Conservation (phyloP, 1,284 basidiomycete genomes). For the Ceratobasidium sp. region DNA sequence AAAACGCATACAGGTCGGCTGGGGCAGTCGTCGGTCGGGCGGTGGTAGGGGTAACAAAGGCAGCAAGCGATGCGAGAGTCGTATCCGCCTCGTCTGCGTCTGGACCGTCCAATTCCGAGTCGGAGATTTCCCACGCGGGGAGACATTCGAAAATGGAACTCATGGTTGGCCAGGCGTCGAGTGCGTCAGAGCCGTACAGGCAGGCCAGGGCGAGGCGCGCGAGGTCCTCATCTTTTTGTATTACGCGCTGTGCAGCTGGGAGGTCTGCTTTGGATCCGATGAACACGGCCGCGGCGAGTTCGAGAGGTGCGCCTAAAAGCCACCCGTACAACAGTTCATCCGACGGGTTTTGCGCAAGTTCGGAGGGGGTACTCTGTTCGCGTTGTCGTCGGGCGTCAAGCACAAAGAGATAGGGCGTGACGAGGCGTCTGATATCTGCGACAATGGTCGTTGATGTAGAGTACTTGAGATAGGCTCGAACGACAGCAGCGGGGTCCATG, state of each 20-base stretch:
- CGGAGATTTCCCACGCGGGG: conserved; percentile 78
- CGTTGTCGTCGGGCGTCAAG: conserved; percentile 87
- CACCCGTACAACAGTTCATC: conserved; percentile 73
- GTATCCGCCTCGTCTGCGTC: conserved; percentile 80
- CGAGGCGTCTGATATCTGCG: conserved; percentile 76
- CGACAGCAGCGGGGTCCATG: conserved; percentile 70
- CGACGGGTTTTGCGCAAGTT: conserved; percentile 60
- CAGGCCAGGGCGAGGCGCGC: conserved; percentile 86
- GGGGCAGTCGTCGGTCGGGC: conserved; percentile 64
- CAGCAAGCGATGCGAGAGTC: conserved; percentile 80
- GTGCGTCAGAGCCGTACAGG: conserved; percentile 82
- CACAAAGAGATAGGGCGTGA: conserved; percentile 91
- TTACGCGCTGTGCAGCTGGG: conserved; percentile 71
- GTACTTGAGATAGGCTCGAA: conserved; percentile 78
- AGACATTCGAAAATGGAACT: conserved; percentile 92
- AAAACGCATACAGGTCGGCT: conserved; percentile 83
- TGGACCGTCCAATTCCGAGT: conserved; percentile 61
- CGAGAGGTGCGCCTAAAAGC: conserved; percentile 73
- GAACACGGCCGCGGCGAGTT: conserved; percentile 78
- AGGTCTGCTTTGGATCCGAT: conserved; percentile 91
- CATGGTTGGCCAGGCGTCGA: conserved; percentile 84
- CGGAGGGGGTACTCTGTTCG: conserved; percentile 69
- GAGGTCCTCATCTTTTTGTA: conserved; percentile 84
- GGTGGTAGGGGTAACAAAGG: conserved; percentile 80
- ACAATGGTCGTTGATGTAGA: conserved; percentile 75